Base-by-base conservation (phyloP, 345 rosid genomes). In the Laguncularia racemosa region DNA sequence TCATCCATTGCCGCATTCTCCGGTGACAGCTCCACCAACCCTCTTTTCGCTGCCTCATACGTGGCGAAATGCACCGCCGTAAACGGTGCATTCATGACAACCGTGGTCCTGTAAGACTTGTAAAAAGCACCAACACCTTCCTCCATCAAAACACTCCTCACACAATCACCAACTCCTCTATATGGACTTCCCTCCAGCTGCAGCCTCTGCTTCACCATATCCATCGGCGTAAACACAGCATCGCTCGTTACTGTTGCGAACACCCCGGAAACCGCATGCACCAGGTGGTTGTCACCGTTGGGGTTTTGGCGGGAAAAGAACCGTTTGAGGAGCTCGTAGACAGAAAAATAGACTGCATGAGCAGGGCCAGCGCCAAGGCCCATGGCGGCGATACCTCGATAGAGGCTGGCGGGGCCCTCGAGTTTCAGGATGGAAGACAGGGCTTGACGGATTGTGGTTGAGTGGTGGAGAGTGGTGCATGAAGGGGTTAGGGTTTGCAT, bases 311-410 rank as follows among this genome's bases (percentile, higher is more conserved):
- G 70, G 40, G 99, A 90, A 19, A 95, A 72, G 55, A 46, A 73
- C 73, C 76, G 78, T 80, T 95, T 95, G 9, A 84, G 85, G 12
- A 60, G 59, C 71, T 95, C 99, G 46, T 95, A 95, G 2, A 95
- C 73, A 1, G 97, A 90, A 74, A 95, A 95, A 47, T 95, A 91
- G 15, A 90, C 96, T 18, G 99, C 99, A 57, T 95, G 99, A 19
- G 99, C 97, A 0, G 99, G 99, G n/a, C 99, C 99, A 2, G 99
- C 99, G 2, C 97, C 99, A 8, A 95, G 81, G 5, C 91, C 99
- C 97, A 95, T 88, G 51, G 99, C 99, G 50, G 84, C 89, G n/a
- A 90, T 90, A 26, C 99, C 99, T 0, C 97, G 83, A 69, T 95
- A 95, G 38, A 95, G 71, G 44, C 81, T 91, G 3, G 78, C 33